A percentile compares a stretch with the other conserved stretches of the same genome.
Conservation (phyloP, 495 filamentous ascomycete genomes). For the Darksidea phi region DNA sequence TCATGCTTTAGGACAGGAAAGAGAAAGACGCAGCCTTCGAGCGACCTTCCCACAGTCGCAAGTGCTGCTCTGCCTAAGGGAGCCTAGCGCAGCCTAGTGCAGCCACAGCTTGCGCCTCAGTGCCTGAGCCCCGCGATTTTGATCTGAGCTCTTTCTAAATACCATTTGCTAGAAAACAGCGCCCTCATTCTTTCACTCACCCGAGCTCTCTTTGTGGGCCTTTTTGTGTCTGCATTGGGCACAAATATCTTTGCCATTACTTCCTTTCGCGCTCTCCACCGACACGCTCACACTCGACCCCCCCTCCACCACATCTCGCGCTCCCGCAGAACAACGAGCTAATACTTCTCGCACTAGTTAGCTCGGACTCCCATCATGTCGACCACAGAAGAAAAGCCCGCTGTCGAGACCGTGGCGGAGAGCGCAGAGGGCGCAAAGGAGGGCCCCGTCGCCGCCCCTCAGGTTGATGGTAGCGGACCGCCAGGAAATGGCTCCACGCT, state of each 20-base stretch:
- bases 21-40: background rate
- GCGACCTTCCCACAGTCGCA: background rate
- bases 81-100: conserved; percentile 14
- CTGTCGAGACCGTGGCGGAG: background rate
- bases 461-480: conserved; percentile 36
- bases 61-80: conserved; percentile 3
- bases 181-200: background rate
- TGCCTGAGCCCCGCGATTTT: background rate
- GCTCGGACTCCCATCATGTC: background rate
- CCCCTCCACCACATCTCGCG: background rate
- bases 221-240: too few relatives aligned
- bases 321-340: too few relatives aligned
- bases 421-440: conserved; percentile 16
- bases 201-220: background rate
- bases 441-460: conserved; percentile 24
- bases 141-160: background rate
- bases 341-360: too few relatives aligned
- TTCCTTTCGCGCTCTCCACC: too few relatives aligned
- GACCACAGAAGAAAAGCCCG: conserved; percentile 8
- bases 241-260: too few relatives aligned
- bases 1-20: background rate
- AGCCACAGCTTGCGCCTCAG: background rate
- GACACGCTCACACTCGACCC: too few relatives aligned
- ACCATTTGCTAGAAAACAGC: background rate
- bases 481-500: conserved; percentile 51